phyloP scores from a whole-genome alignment of 768 basidiomycete species.

The Tricholoma sp. region DNA sequence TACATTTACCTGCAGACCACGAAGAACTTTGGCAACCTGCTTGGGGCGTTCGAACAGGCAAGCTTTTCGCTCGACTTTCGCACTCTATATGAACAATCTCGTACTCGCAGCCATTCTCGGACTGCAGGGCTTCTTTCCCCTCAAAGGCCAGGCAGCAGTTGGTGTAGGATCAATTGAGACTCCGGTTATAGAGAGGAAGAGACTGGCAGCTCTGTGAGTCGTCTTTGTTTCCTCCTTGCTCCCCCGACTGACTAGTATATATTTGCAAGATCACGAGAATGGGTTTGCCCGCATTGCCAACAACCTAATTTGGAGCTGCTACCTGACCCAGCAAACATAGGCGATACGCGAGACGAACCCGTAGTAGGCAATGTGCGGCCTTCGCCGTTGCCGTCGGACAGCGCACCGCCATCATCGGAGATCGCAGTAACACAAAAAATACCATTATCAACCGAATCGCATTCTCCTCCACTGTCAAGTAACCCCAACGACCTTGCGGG shows the following conservation, averaged over 20 bases:
- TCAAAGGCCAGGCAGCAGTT: conserved; percentile 82
- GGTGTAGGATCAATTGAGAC: conserved; percentile 88
- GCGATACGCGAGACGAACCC: neutral
- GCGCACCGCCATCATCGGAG: neutral
- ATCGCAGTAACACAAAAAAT: neutral
- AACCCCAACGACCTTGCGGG: neutral
- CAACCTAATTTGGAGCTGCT: conserved; percentile 63
- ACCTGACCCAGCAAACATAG: conserved; percentile 51
- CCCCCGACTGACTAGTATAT: conserved; percentile 7
- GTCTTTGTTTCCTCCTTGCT: neutral
- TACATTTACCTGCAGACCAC: conserved; percentile 56
- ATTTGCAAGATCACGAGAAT: conserved; percentile 65
- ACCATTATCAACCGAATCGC: neutral
- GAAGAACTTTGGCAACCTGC: conserved; percentile 98
- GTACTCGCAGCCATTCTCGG: conserved; percentile 67
- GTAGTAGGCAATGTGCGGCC: neutral
- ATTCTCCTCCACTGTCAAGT: neutral
- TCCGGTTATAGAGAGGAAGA: conserved; percentile 67
- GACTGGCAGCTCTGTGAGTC: conserved; percentile 70
- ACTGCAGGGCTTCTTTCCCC: conserved; percentile 83
- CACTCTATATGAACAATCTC: conserved; percentile 1
- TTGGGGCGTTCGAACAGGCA: conserved; percentile 95
- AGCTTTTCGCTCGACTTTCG: conserved; percentile 12
- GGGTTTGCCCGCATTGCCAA: conserved; percentile 74
- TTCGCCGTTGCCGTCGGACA: neutral